phyloP scores from a whole-genome alignment of 345 rosid species.

The Isatis tinctoria region DNA sequence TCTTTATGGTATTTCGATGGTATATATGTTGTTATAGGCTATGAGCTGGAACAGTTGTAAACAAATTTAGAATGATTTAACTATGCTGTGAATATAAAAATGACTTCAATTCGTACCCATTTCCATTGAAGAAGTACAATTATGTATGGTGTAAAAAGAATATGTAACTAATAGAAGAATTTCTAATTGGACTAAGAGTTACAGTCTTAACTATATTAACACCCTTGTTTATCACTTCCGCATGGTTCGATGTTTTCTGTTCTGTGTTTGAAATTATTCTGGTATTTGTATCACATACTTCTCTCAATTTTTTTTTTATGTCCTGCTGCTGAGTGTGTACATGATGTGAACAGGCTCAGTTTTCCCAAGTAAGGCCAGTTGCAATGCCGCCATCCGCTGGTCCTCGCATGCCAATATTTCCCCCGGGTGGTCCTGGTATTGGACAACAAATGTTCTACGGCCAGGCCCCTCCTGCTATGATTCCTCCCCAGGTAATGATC shows the following conservation, averaged over 20 bases:
- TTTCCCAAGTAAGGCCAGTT: conserved; percentile 79
- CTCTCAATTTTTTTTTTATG: neutral
- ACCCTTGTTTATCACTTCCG: neutral
- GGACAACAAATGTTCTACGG: conserved; percentile 91
- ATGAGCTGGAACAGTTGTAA: neutral
- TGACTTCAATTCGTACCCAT: neutral
- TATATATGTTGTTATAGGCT: neutral
- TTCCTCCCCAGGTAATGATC: conserved; percentile 76
- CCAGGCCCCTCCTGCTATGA: conserved; percentile 77
- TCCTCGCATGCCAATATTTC: conserved; percentile 85
- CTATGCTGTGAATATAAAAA: neutral
- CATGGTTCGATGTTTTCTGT: neutral
- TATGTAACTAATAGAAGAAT: conserved; percentile 1
- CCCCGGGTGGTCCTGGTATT: conserved; percentile 73
- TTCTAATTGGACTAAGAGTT: neutral
- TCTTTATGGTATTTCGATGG: neutral
- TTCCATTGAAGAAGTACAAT: neutral
- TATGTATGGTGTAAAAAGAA: conserved; percentile 16
- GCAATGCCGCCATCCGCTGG: conserved; percentile 68
- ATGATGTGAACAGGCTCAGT: conserved; percentile 65
- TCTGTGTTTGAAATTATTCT: neutral
- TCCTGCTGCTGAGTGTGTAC: neutral
- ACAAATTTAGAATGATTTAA: neutral
- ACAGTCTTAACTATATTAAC: neutral
- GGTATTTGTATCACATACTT: neutral